Percentiles rank a stretch among this genome's conserved stretches.
phyloP scores from a whole-genome alignment of 805 yeast genomes.

The Ogataea henricii region DNA sequence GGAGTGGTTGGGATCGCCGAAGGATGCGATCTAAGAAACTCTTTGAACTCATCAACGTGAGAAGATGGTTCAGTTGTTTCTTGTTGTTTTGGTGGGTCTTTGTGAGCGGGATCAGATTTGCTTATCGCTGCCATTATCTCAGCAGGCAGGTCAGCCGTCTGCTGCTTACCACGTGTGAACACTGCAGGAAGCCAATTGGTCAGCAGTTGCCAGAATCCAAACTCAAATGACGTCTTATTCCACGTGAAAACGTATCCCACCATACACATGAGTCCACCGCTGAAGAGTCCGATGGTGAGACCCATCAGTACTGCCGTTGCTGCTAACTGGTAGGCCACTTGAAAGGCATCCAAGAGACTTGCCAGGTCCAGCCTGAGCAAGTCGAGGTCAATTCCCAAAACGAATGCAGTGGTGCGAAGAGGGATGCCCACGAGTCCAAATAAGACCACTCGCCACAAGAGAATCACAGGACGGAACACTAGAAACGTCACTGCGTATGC shows the following conservation, averaged over 20 bases:
- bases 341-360: slow-evolving; percentile 16
- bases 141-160: background rate
- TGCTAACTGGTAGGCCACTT: slow-evolving; percentile 27
- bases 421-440: slow-evolving; percentile 15
- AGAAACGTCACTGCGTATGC: slow-evolving; percentile 5
- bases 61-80: background rate
- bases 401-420: slow-evolving; percentile 5
- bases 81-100: background rate
- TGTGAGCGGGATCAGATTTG: background rate
- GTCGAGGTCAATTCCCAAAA: slow-evolving; percentile 15
- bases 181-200: background rate
- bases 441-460: slow-evolving; percentile 9
- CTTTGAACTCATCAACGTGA: slow-evolving; percentile 1
- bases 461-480: slow-evolving; percentile 10
- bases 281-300: slow-evolving; percentile 21
- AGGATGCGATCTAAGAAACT: slow-evolving; percentile 2
- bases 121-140: too few species aligned
- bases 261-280: slow-evolving; percentile 18
- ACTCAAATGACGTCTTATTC: slow-evolving; percentile 11
- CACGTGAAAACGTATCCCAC: slow-evolving; percentile 20
- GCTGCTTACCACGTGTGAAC: background rate
- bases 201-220: slow-evolving; percentile 6
- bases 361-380: slow-evolving; percentile 5
- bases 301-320: slow-evolving; percentile 28
- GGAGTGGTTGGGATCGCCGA: slow-evolving; percentile 5